phyloP scores from a whole-genome alignment of 129 eudicot species.

The Flaveria robusta region DNA sequence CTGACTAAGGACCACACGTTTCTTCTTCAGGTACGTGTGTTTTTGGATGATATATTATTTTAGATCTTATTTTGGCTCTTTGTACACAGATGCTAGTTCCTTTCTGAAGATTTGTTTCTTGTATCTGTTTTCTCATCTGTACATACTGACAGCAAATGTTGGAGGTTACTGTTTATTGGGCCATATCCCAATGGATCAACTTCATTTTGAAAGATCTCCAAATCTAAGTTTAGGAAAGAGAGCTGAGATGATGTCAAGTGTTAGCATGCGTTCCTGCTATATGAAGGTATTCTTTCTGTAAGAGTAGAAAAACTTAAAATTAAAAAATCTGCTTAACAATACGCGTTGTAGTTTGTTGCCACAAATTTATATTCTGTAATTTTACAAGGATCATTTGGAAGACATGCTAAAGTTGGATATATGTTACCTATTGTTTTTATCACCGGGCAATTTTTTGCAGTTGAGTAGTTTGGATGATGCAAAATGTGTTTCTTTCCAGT shows the following conservation, averaged over 20 bases:
- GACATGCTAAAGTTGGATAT: background rate
- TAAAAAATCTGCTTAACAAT: background rate
- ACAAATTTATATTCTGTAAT: background rate
- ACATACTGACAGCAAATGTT: slow-evolving; percentile 45
- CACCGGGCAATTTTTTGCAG: slow-evolving; percentile 48
- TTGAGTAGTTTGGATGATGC: slow-evolving; percentile 54
- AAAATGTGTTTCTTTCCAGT: slow-evolving; percentile 59
- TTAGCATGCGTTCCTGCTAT: slow-evolving; percentile 65
- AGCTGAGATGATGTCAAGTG: slow-evolving; percentile 70
- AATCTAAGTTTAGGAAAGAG: slow-evolving; percentile 57
- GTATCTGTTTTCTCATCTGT: slow-evolving; percentile 24
- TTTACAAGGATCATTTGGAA: slow-evolving; percentile 6
- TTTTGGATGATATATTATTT: slow-evolving; percentile 14
- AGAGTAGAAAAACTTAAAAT: slow-evolving; percentile 6
- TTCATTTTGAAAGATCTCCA: slow-evolving; percentile 66
- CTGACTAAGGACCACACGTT: slow-evolving; percentile 43
- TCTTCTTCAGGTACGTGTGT: slow-evolving; percentile 61
- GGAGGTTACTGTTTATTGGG: slow-evolving; percentile 74
- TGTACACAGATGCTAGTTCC: background rate
- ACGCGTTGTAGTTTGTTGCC: background rate
- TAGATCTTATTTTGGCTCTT: slow-evolving; percentile 11
- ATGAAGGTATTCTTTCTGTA: slow-evolving; percentile 59
- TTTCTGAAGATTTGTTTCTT: slow-evolving; percentile 16
- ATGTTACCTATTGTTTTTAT: slow-evolving; percentile 11
- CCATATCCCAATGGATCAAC: slow-evolving; percentile 66